Percentiles rank a stretch among this genome's conserved stretches.
These are phyloP conservation scores for Trichoderma guizhouense DNA, from an alignment of 2,329 filamentous ascomycete genomes.

Conservation along the genomic window DNA sequence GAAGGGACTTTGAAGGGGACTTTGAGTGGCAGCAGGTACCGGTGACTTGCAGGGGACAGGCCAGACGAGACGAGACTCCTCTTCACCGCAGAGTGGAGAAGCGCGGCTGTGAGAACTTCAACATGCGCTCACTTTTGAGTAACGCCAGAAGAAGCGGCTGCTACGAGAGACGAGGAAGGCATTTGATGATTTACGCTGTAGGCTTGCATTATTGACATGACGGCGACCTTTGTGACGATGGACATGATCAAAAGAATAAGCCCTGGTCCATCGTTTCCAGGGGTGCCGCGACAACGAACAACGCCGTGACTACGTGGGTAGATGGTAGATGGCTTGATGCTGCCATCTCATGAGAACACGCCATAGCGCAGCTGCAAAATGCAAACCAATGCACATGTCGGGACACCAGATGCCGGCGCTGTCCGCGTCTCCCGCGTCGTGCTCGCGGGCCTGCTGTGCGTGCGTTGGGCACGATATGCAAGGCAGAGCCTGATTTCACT, in stretches of 20 bases:
- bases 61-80: not conserved
- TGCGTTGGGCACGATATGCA: not conserved
- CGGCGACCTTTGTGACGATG: not conserved
- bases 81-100: conserved; percentile 16
- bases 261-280: not conserved
- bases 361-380: not conserved
- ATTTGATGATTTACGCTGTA: not conserved
- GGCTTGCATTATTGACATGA: not conserved
- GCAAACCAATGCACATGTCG: not conserved
- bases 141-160: not conserved
- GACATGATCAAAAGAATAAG: not conserved
- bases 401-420: not conserved
- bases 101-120: conserved; percentile 5
- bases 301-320: not conserved
- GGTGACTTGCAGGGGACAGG: conserved; percentile 9
- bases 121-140: not conserved
- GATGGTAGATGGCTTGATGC: not conserved
- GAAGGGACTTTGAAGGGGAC: not conserved
- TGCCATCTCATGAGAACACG: not conserved
- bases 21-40: conserved; percentile 12
- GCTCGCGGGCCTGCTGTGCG: not conserved
- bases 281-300: not conserved
- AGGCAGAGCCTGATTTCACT: not conserved
- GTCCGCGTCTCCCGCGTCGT: not conserved
- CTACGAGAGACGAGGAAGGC: not conserved